Base-by-base conservation (phyloP, 805 yeast species). In the Ogataea polymorpha region DNA sequence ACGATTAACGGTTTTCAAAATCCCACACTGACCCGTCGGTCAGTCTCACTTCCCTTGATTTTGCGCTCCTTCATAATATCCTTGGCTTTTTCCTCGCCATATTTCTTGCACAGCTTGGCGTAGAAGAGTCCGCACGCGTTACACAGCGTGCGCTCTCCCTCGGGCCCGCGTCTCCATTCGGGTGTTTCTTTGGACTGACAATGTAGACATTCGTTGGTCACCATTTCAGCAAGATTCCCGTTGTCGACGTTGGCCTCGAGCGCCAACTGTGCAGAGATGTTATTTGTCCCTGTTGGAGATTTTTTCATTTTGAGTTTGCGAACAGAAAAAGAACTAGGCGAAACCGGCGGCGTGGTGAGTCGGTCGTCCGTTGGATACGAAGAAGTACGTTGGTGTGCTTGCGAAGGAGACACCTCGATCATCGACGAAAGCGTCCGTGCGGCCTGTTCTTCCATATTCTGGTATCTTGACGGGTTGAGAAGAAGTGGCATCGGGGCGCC, bases 81-180 rank as follows among this genome's bases (percentile, higher is more conserved):
- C 25, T 72, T 72, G 16, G 83, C 80, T 32, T 67, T 65, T 5
- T 62, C 70, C 32, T 70, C 72, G 10, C 87, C 87, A 45, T 70
- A 71, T 44, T 71, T 70, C 54, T 80, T 82, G 37, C 75, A 68
- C 23, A 83, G 63, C 55, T 85, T 85, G 32, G 86, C 82, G 58
- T 79, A 85, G 56, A 73, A 82, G 29, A 86, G 63, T 0, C 95
- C 95, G 59, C 95, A 86, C 1, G 93, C 93, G 58, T 86, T 86
- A 63, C 95, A 86, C 37, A 86, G 62, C 1, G 89, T 82, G 28
- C 88, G 67, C 11, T 79, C 77, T 2, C 93, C 95, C 39, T 75
- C 74, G 2, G 95, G 93, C 0, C 93, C 93, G 33, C 82, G 72
- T 40, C 95, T 66, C 95, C 95, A 86, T 59, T 86, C 93, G 0